phyloP scores from a whole-genome alignment of 176 grass and related monocot genomes.

The Ensete ventricosum region DNA sequence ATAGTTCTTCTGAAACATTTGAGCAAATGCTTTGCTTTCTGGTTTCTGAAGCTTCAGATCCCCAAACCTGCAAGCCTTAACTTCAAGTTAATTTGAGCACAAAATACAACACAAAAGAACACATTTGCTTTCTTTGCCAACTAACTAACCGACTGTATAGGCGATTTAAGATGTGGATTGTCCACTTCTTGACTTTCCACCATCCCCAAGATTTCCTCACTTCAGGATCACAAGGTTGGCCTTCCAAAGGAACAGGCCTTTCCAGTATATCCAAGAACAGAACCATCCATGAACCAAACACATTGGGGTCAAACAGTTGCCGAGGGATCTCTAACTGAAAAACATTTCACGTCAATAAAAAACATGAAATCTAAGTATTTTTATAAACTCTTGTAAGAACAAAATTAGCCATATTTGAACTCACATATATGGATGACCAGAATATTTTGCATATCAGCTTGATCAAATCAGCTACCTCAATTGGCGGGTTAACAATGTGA shows the following conservation, averaged over 20 bases:
- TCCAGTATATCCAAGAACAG: conserved; percentile 28
- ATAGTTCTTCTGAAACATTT: conserved; percentile 81
- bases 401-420: not conserved
- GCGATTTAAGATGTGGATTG: conserved; percentile 15
- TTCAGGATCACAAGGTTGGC: conserved; percentile 6
- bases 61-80: conserved; percentile 48
- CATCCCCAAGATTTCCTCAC: conserved; percentile 7
- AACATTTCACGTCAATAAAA: conserved; percentile 17
- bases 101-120: conserved; percentile 12
- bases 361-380: conserved; percentile 9
- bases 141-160: conserved; percentile 4
- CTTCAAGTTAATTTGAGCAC: conserved; percentile 9
- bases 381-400: not conserved
- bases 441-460: conserved; percentile 99
- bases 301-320: conserved; percentile 61
- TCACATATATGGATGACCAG: conserved; percentile 99
- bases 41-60: conserved; percentile 84
- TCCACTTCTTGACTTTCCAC: conserved; percentile 15
- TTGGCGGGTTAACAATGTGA: conserved; percentile 54
- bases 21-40: conserved; percentile 76
- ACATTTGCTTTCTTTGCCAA: not conserved
- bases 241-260: conserved; percentile 11
- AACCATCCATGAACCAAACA: conserved; percentile 83
- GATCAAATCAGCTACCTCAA: conserved; percentile 90
- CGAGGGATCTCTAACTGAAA: conserved; percentile 84